Conservation (phyloP, 169 alveolate genomes). For the Eimeria falciformis region DNA sequence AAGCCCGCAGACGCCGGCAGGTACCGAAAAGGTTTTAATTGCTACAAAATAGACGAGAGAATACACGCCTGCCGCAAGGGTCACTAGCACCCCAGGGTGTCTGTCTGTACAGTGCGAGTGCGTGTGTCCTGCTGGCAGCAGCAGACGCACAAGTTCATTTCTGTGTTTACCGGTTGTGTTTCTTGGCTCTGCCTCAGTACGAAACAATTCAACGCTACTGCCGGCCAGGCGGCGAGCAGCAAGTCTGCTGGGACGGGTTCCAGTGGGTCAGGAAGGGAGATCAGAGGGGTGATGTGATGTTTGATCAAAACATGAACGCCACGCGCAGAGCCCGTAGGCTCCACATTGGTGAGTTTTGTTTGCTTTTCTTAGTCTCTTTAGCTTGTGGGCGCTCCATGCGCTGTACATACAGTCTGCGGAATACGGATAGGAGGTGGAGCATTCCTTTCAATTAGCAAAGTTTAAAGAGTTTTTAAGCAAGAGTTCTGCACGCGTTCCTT, state of each 20-base stretch:
- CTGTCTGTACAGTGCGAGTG: no score
- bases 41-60: no score
- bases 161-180: no score
- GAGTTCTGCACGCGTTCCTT: neutral
- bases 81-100: no score
- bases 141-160: no score
- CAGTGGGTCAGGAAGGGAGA: slow-evolving; percentile 73
- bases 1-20: no score
- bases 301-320: slow-evolving; percentile 72
- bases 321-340: slow-evolving; percentile 71
- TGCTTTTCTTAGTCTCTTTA: neutral
- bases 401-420: neutral
- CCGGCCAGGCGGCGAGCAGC: slow-evolving; percentile 55
- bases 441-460: no score
- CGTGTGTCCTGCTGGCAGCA: no score
- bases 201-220: slow-evolving; percentile 74
- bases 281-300: slow-evolving; percentile 4
- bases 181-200: slow-evolving; percentile 32
- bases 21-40: no score
- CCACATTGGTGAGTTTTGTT: slow-evolving; percentile 69
- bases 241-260: slow-evolving; percentile 77
- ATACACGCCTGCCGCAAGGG: no score
- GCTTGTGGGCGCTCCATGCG: neutral
- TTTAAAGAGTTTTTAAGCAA: no score
- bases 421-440: neutral